Conservation (phyloP, 495 filamentous ascomycete species). For the Lichenothelia convexa region DNA sequence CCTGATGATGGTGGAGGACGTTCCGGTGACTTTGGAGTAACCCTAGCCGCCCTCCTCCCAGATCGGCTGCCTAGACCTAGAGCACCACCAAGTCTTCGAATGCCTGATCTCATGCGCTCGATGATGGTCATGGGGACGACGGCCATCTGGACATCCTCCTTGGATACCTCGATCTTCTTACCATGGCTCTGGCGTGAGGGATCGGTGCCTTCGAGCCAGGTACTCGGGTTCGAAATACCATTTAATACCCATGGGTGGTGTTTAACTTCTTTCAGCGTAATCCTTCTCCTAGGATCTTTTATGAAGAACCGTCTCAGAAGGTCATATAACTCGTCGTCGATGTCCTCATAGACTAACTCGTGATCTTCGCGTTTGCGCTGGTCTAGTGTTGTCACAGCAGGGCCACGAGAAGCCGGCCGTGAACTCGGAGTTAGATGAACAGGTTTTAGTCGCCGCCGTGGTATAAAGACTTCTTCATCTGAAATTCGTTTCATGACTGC, state of each 20-base stretch:
- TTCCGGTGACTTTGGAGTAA: constrained; percentile 17
- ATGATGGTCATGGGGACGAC: constrained; percentile 79
- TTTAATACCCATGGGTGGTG: constrained; percentile 88
- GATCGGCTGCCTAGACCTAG: constrained; percentile 11
- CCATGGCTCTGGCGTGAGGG: constrained; percentile 63
- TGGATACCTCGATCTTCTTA: constrained; percentile 82
- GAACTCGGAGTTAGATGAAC: constrained; percentile 40
- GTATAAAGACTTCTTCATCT: constrained; percentile 77
- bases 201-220: constrained; percentile 88
- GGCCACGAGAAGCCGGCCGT: constrained; percentile 17
- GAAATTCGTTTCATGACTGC: constrained; percentile 79
- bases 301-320: constrained; percentile 63
- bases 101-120: constrained; percentile 47
- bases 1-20: constrained; percentile 8
- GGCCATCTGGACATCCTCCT: constrained; percentile 71
- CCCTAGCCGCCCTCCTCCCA: constrained; percentile 12
- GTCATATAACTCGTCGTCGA: constrained; percentile 67
- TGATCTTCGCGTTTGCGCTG: constrained; percentile 41
- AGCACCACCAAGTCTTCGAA: constrained; percentile 31
- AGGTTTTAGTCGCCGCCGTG: constrained; percentile 57
- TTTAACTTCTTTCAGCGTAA: constrained; percentile 82
- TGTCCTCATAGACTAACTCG: constrained; percentile 65
- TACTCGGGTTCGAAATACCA: constrained; percentile 47
- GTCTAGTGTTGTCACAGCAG: constrained; percentile 14
- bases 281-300: constrained; percentile 76